Evolutionary conservation across 306 rosid genomes (phyloP), one percentile per base, ranked within the genome.

Genomic region (Macrotyloma uniflorum): DNA sequence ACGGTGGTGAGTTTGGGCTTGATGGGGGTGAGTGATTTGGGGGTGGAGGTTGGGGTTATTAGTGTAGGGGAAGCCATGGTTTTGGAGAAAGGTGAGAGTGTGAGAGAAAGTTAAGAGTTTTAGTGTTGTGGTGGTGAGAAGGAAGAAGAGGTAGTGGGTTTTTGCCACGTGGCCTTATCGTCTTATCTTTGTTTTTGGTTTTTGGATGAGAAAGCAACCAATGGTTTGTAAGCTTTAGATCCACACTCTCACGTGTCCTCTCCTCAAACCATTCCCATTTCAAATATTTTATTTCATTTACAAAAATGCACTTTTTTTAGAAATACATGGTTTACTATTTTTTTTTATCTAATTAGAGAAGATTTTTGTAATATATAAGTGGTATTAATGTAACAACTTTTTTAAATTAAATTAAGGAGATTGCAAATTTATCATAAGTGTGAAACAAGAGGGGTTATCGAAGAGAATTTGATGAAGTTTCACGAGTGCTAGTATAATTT

Each of bases 91-190:
- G 47, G 55, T 26, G 57, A 46, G 54, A 57, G 76, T 42, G 19
- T 8, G 49, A 26, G 35, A 0, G 50, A 16, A 59, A 22, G 50
- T 20, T 57, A 68, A 1, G 45, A 20, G 70, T 4, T 46, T 74
- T 77, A 24, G 83, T n/a, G 68, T 72, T n/a, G 49, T 82, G 85
- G 45, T 33, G 61, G 5, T 33, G 55, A 33, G 50, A 18, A 7
- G 57, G 58, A 53, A 33, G 54, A 47, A 4, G 58, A 40, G 70
- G 77, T 68, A 70, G 19, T 83, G 88, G 88, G 82, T 84, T 76
- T 77, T 22, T 84, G 97, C 88, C 99, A 93, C 94, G 93, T 91
- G 89, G 83, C 5, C 98, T 90, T 93, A 96, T 92, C 98, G 23
- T 59, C 98, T 96, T 96, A 96, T 96, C 98, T 81, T 70, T 36